Base-by-base conservation (phyloP, 352 stramenopile genomes). In the Thraustochytrium sp. region DNA sequence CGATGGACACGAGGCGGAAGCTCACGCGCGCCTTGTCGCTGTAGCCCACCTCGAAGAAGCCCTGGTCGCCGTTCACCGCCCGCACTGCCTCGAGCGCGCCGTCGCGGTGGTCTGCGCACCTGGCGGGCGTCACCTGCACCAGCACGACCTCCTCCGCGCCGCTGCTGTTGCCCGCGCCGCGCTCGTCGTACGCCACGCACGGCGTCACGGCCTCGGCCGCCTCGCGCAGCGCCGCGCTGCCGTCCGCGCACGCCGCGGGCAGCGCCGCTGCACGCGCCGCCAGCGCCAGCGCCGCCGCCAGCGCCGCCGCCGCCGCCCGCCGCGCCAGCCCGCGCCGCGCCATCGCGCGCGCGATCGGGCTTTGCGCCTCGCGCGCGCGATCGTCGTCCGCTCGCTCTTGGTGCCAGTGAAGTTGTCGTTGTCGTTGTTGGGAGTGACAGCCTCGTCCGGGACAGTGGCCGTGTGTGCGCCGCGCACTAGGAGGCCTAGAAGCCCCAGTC, bases 1-100 rank as follows among this genome's bases (percentile, higher is more conserved):
- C 59, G 36, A 88, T 62, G 26, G 83, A 86, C 13, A 88, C 64
- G 36, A 89, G 72, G 37, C 78, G 64, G 55, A 89, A 88, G 26
- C 85, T 49, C 8, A 89, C 36, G 48, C 68, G 85, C 37, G 82
- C 51, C 54, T 86, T 53, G 36, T 77, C 37, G 34, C 84, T n/a
- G 49, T 85, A 89, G 42, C 86, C 86, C 75, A 89, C 85, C 21
- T 76, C 53, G 2, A 76, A 23, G n/a, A 84, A 85, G 54, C 72
- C 26, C 34, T 56, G 73, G 31, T 80, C 38, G 48, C 87, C 87
- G 74, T 89, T 89, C 16, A 88, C 31, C 26, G 74, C 49, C 73
- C 76, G 26, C 1, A 89, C 63, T 11, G 51, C 78, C 9, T 59
- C 82, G 18, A 82, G 37, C 40, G 80, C 78, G 9, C 86, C 86